Conservation (phyloP, 1,284 basidiomycete species). For the Golubevia pallescens region DNA sequence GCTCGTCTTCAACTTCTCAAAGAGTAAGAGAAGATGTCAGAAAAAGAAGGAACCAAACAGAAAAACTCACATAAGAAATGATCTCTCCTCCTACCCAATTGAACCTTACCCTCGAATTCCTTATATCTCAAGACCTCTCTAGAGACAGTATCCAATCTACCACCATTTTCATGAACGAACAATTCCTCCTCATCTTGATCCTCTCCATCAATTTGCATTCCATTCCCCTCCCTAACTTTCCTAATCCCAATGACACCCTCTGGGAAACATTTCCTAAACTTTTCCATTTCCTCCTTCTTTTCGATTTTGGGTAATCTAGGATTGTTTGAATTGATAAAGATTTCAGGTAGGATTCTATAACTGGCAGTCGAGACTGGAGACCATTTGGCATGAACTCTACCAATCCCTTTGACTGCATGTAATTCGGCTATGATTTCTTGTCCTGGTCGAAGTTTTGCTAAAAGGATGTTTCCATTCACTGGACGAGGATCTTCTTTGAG, state of each 20-base stretch:
- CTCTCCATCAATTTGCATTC: constrained; percentile 66
- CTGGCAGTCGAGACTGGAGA: constrained; percentile 73
- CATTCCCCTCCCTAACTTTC: constrained; percentile 70
- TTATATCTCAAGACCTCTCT: constrained; percentile 90
- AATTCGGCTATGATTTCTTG: constrained; percentile 83
- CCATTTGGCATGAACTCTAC: constrained; percentile 96
- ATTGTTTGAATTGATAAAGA: neutral
- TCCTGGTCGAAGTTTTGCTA: constrained; percentile 92
- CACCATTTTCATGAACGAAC: constrained; percentile 70
- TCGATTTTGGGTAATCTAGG: constrained; percentile 1
- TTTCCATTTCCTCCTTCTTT: constrained; percentile 14
- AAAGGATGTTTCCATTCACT: constrained; percentile 82
- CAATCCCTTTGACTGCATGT: constrained; percentile 92
- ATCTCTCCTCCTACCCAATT: constrained; percentile 85
- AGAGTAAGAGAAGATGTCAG: too few relatives aligned
- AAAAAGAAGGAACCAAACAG: neutral
- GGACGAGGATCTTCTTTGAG: constrained; percentile 82
- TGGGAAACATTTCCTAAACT: constrained; percentile 54
- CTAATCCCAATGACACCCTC: constrained; percentile 51
- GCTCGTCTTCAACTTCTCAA: too few relatives aligned
- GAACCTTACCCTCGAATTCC: constrained; percentile 85
- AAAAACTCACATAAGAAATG: constrained; percentile 82
- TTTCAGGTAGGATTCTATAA: neutral
- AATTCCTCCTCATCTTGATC: constrained; percentile 71
- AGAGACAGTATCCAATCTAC: constrained; percentile 86